These are phyloP conservation scores for Myriosclerotinia scirpicola DNA, from an alignment of 2,329 filamentous ascomycete genomes.

Conservation along the genomic window DNA sequence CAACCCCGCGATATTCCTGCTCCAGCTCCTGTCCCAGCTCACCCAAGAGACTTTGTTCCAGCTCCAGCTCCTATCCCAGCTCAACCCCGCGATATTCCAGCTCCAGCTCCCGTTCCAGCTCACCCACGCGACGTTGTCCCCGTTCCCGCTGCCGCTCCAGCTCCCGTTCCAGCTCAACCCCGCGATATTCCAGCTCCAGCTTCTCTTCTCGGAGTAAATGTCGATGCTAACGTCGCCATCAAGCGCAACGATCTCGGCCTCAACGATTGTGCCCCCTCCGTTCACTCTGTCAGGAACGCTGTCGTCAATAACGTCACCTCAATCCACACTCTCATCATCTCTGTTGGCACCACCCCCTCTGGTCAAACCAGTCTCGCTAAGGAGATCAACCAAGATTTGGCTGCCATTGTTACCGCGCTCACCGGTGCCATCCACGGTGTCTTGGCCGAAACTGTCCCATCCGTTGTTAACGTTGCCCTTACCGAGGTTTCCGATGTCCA, in stretches of 20 bases:
- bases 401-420: background rate
- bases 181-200: too few species aligned
- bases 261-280: background rate
- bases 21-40: too few species aligned
- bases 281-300: background rate
- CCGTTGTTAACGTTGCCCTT: background rate
- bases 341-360: background rate
- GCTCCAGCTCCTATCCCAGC: too few species aligned
- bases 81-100: too few species aligned
- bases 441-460: background rate
- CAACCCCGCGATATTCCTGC: too few species aligned
- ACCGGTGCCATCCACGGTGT: background rate
- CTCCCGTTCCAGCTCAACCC: too few species aligned
- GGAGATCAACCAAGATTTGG: background rate
- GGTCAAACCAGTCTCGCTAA: background rate
- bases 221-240: background rate
- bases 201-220: too few species aligned
- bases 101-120: too few species aligned
- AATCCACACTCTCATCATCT: background rate
- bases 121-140: too few species aligned
- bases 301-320: background rate
- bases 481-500: background rate
- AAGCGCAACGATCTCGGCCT: background rate
- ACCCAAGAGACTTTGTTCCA: too few species aligned
- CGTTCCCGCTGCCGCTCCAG: too few species aligned